Evolutionary conservation across 2,329 filamentous ascomycete genomes (phyloP).

Genomic region (Lasiodiplodia theobromae): DNA sequence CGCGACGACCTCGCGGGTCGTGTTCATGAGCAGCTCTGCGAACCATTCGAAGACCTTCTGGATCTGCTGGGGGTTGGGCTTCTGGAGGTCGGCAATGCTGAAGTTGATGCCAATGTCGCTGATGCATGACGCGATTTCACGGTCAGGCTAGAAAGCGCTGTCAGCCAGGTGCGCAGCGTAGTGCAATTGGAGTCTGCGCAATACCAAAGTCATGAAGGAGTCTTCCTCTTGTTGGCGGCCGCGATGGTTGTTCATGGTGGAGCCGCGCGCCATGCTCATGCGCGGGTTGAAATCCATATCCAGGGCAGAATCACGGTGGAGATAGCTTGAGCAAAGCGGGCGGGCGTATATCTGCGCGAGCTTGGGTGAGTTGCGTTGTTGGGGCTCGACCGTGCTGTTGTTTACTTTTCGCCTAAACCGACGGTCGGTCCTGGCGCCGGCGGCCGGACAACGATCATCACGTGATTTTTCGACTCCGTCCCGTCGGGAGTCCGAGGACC

Average conservation of each 20-base stretch:
- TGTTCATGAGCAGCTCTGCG: slow-evolving; percentile 90
- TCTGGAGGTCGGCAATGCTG: slow-evolving; percentile 83
- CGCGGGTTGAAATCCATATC: slow-evolving; percentile 59
- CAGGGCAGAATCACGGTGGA: slow-evolving; percentile 30
- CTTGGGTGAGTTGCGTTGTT: slow-evolving; percentile 19
- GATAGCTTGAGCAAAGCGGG: background rate
- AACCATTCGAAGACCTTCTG: slow-evolving; percentile 99
- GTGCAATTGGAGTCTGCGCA: slow-evolving; percentile 26
- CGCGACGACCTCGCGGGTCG: slow-evolving; percentile 89
- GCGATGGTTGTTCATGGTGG: slow-evolving; percentile 49
- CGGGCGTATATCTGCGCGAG: slow-evolving; percentile 24
- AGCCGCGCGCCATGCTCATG: slow-evolving; percentile 58
- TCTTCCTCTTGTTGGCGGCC: slow-evolving; percentile 54
- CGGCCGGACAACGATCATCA: background rate
- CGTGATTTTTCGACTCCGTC: background rate
- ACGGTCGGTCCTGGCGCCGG: background rate
- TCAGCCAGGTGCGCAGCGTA: background rate
- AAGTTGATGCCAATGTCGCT: slow-evolving; percentile 95
- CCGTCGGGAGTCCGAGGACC: background rate
- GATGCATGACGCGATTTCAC: slow-evolving; percentile 95
- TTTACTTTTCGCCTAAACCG: slow-evolving; percentile 23
- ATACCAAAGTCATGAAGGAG: slow-evolving; percentile 60
- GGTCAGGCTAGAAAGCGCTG: slow-evolving; percentile 59
- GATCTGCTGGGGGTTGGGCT: slow-evolving; percentile 91
- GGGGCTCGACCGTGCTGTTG: slow-evolving; percentile 3